Base-by-base conservation (phyloP, 2,329 filamentous ascomycete genomes). In the Fusarium sp. region DNA sequence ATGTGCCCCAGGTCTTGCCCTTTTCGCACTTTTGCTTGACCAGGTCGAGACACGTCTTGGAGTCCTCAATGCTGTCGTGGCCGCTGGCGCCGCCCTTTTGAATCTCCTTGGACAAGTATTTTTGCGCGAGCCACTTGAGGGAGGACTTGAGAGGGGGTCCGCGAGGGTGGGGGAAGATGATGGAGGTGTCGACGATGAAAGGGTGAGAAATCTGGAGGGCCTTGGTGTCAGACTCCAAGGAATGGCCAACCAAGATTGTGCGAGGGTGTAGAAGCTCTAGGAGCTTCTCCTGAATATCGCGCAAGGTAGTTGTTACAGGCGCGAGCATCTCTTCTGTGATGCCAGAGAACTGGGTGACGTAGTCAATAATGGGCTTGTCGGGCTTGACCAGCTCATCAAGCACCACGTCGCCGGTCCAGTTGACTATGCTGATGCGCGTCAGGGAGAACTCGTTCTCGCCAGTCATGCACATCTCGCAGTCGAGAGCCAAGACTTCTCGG, bases 401-500 rank as follows among this genome's bases (percentile, higher is more conserved):
- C 18, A 98, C 87, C 11, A 93, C 89, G 37, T 91, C 89, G 58
- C 95, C 95, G 76, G 95, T 90, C 96, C 96, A 99, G 69, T 91
- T 87, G 9, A 99, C 86, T 42, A 98, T 83, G 80, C 95, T 98
- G 80, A 98, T 93, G 66, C 96, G 91, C 2, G 96, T 97, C 50
- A 99, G 90, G 38, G 95, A 94, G 72, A 93, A 94, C 74, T 94
- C 90, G 57, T 91, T 91, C 70, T 93, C 91, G 69, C 92, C 93
- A 3, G 95, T 97, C 84, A 94, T 92, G 81, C 95, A 98, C 96
- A 99, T 99, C 83, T 99, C 96, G 83, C 96, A 99, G 81, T 99
- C 96, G 64, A 99, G 87, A 2, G 94, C 93, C 58, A 97, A 85
- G 13, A 98, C 85, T 40, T 92, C 89, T 71, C 94, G 90, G 38